Base-by-base conservation (phyloP, 805 yeast genomes). In the Metschnikowia henanensis region DNA sequence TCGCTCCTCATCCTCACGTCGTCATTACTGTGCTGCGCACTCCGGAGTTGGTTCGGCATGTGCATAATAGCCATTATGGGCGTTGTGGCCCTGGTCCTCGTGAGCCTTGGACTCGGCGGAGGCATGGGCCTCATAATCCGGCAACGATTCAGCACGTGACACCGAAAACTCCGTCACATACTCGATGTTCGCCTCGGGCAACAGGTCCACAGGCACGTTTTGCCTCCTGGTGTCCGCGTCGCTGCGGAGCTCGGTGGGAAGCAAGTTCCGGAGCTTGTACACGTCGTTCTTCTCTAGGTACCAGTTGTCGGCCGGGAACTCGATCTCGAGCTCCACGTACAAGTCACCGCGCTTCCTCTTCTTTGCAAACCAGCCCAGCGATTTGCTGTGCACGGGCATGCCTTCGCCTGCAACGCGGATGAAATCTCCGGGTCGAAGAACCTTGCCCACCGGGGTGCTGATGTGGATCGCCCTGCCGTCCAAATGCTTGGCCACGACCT, bases 221-320 rank as follows among this genome's bases (percentile, higher is more conserved):
- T 62, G 65, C 34, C 51, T 59, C 33, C 47, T 49, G 36, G 58
- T 59, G 37, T 51, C 59, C n/a, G 51, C 49, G 7, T 34, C 38
- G 18, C 38, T 39, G 19, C 26, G 28, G 31, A 65, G 53, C 2
- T 57, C 65, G 45, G 46, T 62, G 4, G 87, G 90, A 38, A 86
- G 65, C 17, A 83, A 65, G 45, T 79, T 77, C 51, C 68, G 72
- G 40, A 86, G 66, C 47, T 73, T 77, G 19, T 64, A 46, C 3
- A 83, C 41, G 57, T 89, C 96, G 45, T 80, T 73, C 55, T 75
- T 78, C 60, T 89, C 96, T 52, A 79, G 63, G 56, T 83, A 83
- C 97, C 97, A 90, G 56, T 83, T 78, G 62, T 89, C 95, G 28
- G 74, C 73, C 2, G 97, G 97, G 61, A 91, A 90, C 53, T 82